A percentile compares a stretch with the other conserved stretches of the same genome.
Evolutionary conservation across 768 basidiomycete genomes (phyloP).

Genomic region (Pleurotus platypus): DNA sequence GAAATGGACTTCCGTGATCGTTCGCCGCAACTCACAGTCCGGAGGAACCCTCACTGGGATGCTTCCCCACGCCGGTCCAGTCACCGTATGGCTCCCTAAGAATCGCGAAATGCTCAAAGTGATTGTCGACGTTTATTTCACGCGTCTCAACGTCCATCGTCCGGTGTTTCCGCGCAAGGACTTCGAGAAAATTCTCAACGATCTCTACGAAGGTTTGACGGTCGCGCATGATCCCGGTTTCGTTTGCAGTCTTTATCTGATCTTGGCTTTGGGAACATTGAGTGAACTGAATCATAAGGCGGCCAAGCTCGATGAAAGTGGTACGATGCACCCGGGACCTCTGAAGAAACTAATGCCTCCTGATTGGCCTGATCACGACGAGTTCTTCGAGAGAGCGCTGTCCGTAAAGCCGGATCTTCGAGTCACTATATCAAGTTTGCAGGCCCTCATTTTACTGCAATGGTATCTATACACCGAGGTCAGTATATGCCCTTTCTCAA

Average conservation of each 20-base stretch:
- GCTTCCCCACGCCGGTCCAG: conserved; percentile 27
- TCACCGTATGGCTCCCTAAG: conserved; percentile 71
- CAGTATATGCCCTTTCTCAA: conserved; percentile 13
- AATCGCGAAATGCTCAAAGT: conserved; percentile 62
- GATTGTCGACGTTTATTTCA: conserved; percentile 72
- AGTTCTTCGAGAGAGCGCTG: conserved; percentile 80
- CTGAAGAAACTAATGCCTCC: conserved; percentile 58
- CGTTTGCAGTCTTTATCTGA: conserved; percentile 72
- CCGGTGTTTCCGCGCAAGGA: conserved; percentile 70
- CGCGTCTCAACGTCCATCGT: conserved; percentile 73
- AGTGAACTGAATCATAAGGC: conserved; percentile 78
- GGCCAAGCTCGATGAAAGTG: conserved; percentile 37
- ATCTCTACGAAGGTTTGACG: conserved; percentile 58
- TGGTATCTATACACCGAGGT: conserved; percentile 92
- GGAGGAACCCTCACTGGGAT: conserved; percentile 32
- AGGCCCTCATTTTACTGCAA: conserved; percentile 79
- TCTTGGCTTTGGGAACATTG: conserved; percentile 78
- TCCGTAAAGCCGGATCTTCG: conserved; percentile 78
- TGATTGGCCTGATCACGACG: conserved; percentile 78
- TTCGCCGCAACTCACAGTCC: conserved; percentile 43
- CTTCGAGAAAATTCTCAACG: conserved; percentile 61
- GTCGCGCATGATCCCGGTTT: conserved; percentile 68
- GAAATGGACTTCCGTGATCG: conserved; percentile 57
- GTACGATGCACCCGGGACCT: neutral
- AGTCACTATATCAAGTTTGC: conserved; percentile 78